phyloP scores from a whole-genome alignment of 441 rosid genomes.

The Metrosideros polymorpha region DNA sequence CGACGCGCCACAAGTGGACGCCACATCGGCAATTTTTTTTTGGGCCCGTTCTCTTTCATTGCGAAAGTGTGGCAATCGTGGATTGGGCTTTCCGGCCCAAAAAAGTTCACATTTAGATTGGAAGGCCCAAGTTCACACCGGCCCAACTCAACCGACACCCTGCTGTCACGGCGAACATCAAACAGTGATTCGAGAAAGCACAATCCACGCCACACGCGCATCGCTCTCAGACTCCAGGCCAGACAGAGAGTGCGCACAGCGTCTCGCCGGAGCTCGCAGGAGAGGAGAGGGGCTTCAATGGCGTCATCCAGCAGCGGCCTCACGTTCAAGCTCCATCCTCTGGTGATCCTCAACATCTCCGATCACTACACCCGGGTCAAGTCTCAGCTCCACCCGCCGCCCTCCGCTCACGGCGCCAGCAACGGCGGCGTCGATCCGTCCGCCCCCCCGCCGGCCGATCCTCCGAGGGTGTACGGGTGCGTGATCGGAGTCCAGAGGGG shows the following conservation, averaged over 20 bases:
- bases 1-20: not conserved
- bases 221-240: not conserved
- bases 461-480: slow-evolving; percentile 75
- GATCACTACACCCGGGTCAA: slow-evolving; percentile 90
- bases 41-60: not conserved
- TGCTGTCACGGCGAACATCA: not conserved
- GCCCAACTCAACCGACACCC: not conserved
- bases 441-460: not conserved
- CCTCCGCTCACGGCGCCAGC: slow-evolving; percentile 15
- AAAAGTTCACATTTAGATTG: not conserved
- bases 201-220: not conserved
- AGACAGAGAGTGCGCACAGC: not conserved
- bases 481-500: slow-evolving; percentile 91
- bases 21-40: not conserved
- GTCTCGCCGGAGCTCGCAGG: not conserved
- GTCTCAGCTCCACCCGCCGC: slow-evolving; percentile 58
- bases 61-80: not conserved
- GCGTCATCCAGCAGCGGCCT: slow-evolving; percentile 93
- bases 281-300: slow-evolving; percentile 18
- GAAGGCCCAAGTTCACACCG: not conserved
- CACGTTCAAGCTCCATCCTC: slow-evolving; percentile 92
- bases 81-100: not conserved
- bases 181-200: not conserved
- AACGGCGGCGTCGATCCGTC: slow-evolving; percentile 22
- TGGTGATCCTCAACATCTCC: slow-evolving; percentile 88